Evolutionary conservation across 2,329 filamentous ascomycete genomes (phyloP).

Genomic region (Fusarium heterosporum): DNA sequence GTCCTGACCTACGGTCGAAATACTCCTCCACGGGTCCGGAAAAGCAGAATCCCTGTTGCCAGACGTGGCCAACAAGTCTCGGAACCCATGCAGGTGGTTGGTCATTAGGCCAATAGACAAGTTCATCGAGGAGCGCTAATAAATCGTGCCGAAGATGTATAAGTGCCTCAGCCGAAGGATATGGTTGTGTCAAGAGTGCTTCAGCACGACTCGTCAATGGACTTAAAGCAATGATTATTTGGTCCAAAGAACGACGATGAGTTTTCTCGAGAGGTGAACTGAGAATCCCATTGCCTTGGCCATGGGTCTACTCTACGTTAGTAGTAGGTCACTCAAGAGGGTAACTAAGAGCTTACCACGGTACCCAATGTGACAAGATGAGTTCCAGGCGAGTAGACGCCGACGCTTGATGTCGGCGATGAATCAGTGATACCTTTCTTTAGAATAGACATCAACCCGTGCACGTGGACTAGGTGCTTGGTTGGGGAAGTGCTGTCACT

Average conservation of each 20-base stretch:
- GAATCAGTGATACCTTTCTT: not conserved
- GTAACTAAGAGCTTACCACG: not conserved
- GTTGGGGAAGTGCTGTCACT: slow-evolving; percentile 4
- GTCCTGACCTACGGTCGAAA: slow-evolving; percentile 1
- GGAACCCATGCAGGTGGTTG: slow-evolving; percentile 2
- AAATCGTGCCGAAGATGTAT: not conserved
- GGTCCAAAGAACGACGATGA: slow-evolving; percentile 7
- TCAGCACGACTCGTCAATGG: slow-evolving; percentile 11
- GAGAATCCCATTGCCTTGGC: slow-evolving; percentile 3
- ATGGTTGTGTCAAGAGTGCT: not conserved
- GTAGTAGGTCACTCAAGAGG: too few species aligned
- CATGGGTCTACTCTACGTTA: not conserved
- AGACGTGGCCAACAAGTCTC: slow-evolving; percentile 7
- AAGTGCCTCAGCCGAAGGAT: not conserved
- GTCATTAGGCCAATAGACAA: slow-evolving; percentile 8
- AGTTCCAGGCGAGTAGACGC: slow-evolving; percentile 9
- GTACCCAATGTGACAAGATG: slow-evolving; percentile 11
- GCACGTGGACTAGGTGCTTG: slow-evolving; percentile 4
- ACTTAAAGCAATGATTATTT: slow-evolving; percentile 10
- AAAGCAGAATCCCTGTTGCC: not conserved
- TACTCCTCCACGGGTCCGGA: slow-evolving; percentile 10
- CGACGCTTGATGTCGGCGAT: not conserved
- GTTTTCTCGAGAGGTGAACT: slow-evolving; percentile 4
- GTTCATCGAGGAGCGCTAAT: not conserved
- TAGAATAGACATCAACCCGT: slow-evolving; percentile 3